These are phyloP conservation scores for Trichoderma afroharzianum DNA, from an alignment of 2,329 filamentous ascomycete species.

Conservation along the genomic window DNA sequence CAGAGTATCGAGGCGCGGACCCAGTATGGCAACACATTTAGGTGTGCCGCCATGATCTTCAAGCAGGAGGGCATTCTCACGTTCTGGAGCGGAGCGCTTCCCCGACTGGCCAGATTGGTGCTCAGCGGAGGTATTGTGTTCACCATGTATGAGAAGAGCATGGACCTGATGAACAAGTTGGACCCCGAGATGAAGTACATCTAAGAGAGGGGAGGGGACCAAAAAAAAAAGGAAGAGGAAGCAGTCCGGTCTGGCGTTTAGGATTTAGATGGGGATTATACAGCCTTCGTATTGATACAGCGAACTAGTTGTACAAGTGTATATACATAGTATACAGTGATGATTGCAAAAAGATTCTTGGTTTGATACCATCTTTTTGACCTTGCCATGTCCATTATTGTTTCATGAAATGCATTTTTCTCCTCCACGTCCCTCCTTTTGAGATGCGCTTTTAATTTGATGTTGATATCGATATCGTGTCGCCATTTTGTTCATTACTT, in stretches of 20 bases:
- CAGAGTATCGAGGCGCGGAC: conserved; percentile 84
- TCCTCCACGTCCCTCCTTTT: background rate
- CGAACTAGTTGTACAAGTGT: conserved; percentile 18
- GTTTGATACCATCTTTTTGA: background rate
- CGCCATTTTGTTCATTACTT: conserved; percentile 15
- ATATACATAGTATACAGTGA: conserved; percentile 25
- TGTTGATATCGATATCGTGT: background rate
- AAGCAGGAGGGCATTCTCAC: conserved; percentile 85
- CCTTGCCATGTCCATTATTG: conserved; percentile 34
- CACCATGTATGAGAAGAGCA: conserved; percentile 97
- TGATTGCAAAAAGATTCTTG: conserved; percentile 33
- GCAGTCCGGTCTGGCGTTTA: conserved; percentile 15
- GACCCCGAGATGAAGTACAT: conserved; percentile 86
- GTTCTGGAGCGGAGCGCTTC: conserved; percentile 91
- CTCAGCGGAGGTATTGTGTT: conserved; percentile 96
- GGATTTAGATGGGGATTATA: conserved; percentile 11
- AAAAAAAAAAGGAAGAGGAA: background rate
- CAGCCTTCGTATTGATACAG: conserved; percentile 8
- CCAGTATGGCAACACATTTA: conserved; percentile 82
- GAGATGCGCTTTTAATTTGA: background rate
- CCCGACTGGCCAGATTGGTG: conserved; percentile 77
- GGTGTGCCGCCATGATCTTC: conserved; percentile 79
- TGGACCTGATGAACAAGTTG: conserved; percentile 74
- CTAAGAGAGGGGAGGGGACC: conserved; percentile 34
- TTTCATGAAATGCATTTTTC: background rate